Conservation (phyloP, 1,284 basidiomycete species). For the Ceratobasidium sp. region DNA sequence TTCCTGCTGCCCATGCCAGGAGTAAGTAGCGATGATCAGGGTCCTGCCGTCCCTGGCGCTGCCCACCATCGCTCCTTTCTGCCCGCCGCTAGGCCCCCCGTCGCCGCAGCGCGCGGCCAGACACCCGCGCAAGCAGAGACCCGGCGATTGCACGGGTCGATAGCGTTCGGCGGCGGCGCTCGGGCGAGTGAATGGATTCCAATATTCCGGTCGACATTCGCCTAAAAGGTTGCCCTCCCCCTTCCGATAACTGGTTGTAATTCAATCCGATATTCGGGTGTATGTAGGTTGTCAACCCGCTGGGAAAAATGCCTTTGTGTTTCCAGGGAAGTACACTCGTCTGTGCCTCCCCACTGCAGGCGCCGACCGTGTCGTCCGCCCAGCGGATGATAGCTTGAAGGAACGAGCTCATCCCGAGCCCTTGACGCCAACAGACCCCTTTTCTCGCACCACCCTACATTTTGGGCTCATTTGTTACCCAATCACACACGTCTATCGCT, state of each 20-base stretch:
- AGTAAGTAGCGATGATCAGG: slow-evolving; percentile 35
- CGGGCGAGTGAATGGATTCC: slow-evolving; percentile 38
- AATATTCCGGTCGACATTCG: slow-evolving; percentile 41
- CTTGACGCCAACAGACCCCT: slow-evolving; percentile 28
- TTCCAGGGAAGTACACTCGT: slow-evolving; percentile 22
- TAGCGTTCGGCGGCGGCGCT: slow-evolving; percentile 39
- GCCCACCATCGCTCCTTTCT: slow-evolving; percentile 30
- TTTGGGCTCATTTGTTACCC: slow-evolving; percentile 39
- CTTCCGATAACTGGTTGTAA: slow-evolving; percentile 41
- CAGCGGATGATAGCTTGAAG: slow-evolving; percentile 20
- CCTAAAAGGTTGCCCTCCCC: slow-evolving; percentile 34
- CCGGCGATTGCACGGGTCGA: slow-evolving; percentile 25
- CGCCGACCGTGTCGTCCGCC: too few relatives aligned
- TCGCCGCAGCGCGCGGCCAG: slow-evolving; percentile 23
- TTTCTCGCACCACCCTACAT: slow-evolving; percentile 30
- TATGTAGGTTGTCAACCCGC: slow-evolving; percentile 25
- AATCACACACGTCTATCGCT: slow-evolving; percentile 27
- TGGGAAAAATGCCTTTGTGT: slow-evolving; percentile 35
- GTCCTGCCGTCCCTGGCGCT: slow-evolving; percentile 18
- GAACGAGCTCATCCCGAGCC: slow-evolving; percentile 29
- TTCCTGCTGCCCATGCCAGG: slow-evolving; percentile 41
- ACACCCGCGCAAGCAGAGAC: slow-evolving; percentile 34
- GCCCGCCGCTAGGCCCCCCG: background rate
- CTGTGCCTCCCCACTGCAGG: background rate
- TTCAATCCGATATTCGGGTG: slow-evolving; percentile 39